These are phyloP conservation scores for Daldinia sp. DNA, from an alignment of 2,329 filamentous ascomycete genomes.

Conservation along the genomic window DNA sequence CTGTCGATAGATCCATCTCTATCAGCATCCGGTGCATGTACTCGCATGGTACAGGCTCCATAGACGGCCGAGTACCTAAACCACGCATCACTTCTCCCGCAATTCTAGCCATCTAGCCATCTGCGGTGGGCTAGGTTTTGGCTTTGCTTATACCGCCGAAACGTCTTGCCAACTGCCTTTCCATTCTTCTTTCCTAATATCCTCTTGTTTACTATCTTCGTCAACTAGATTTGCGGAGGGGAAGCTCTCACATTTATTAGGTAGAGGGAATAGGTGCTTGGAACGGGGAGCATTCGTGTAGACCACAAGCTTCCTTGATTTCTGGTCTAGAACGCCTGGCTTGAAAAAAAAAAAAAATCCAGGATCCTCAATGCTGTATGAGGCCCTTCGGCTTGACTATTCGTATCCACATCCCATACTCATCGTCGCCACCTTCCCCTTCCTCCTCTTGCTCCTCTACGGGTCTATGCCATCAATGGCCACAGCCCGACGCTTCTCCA, in stretches of 20 bases:
- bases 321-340: conserved; percentile 27
- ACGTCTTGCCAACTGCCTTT: conserved; percentile 13
- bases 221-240: conserved; percentile 30
- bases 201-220: conserved; percentile 3
- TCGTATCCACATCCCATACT: conserved; percentile 35
- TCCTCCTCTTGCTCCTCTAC: conserved; percentile 30
- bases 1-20: conserved; percentile 39
- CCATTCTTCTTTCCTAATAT: not conserved
- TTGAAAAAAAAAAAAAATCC: conserved; percentile 7
- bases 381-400: conserved; percentile 30
- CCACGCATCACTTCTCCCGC: conserved; percentile 34
- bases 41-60: conserved; percentile 31
- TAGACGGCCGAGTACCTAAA: conserved; percentile 35
- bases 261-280: conserved; percentile 37
- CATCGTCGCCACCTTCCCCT: conserved; percentile 28
- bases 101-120: conserved; percentile 6
- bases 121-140: conserved; percentile 20
- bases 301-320: conserved; percentile 21
- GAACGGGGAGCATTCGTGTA: conserved; percentile 32
- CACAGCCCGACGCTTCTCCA: conserved; percentile 45
- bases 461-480: conserved; percentile 48
- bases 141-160: conserved; percentile 27
- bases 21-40: conserved; percentile 35
- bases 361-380: conserved; percentile 32
- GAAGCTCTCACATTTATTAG: conserved; percentile 21